Evolutionary conservation across 1,139 yeast genomes (phyloP).

Genomic region (Yamadazyma atmosphaerica): DNA sequence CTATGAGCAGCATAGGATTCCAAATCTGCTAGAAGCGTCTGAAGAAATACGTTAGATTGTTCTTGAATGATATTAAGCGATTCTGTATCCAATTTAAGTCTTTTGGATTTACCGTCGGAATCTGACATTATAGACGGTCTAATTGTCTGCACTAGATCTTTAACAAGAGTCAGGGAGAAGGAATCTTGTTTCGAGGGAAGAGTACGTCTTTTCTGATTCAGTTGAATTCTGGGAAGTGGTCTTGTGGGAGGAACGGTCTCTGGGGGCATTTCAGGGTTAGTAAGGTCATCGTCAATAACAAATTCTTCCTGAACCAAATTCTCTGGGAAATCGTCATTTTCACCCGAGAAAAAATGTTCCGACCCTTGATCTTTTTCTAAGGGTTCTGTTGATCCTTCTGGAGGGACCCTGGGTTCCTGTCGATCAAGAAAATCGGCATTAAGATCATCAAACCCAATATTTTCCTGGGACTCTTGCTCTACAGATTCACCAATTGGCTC

Average conservation of each 20-base stretch:
- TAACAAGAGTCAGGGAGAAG: slow-evolving; percentile 11
- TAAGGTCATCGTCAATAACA: slow-evolving; percentile 8
- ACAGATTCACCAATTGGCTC: too few relatives aligned
- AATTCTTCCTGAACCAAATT: slow-evolving; percentile 11
- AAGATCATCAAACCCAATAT: slow-evolving; percentile 3
- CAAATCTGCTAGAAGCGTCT: slow-evolving; percentile 34
- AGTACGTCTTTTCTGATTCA: background rate
- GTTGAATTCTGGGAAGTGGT: background rate
- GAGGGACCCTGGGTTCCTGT: too few relatives aligned
- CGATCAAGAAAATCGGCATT: slow-evolving; percentile 3
- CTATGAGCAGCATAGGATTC: slow-evolving; percentile 37
- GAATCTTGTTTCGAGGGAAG: background rate
- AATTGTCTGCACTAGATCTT: slow-evolving; percentile 9
- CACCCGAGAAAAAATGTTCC: background rate
- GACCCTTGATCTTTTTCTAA: background rate
- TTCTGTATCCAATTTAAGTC: slow-evolving; percentile 11
- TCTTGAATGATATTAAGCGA: slow-evolving; percentile 17
- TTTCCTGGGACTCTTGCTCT: background rate
- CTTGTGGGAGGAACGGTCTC: background rate
- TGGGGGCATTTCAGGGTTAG: background rate
- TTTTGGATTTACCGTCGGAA: slow-evolving; percentile 1
- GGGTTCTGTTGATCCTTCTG: background rate
- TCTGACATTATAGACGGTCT: slow-evolving; percentile 1
- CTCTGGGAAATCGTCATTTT: background rate
- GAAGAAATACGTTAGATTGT: slow-evolving; percentile 32